Base-by-base conservation (phyloP, 2,329 filamentous ascomycete species). In the Cladosporium sp. region DNA sequence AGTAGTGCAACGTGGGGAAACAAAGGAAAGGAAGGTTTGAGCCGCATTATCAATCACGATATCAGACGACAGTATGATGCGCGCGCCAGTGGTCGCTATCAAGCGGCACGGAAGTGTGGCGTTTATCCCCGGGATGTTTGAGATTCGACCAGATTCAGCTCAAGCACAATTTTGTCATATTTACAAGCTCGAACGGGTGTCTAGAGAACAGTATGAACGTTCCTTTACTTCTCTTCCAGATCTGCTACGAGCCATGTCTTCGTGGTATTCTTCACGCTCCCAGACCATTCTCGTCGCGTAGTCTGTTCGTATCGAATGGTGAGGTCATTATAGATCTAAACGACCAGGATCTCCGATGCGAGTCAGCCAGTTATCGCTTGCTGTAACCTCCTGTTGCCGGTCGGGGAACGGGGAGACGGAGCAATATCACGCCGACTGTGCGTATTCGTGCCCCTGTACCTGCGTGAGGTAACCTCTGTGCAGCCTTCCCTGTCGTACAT, bases 41-140 rank as follows among this genome's bases (percentile, higher is more conserved):
- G 57, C 55, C 36, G 8, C 55, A 54, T 60, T 65, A 65, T 65
- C 64, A 65, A 65, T 59, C 55, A 65, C 24, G 41, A 34, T 47
- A 54, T 47, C 64, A 54, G 47, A 49, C 34, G n/a, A 10, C 26
- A 32, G 26, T 47, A 34, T 52, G 62, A 65, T 58, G 47, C 55
- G 57, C 55, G 57, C 55, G 55, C 55, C 55, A 58, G 32, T 28
- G 11, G 18, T 54, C 36, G 26, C 55, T 36, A 54, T 51, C 44
- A 47, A 34, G 54, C 64, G 64, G 64, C 44, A 52, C 58, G 55
- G 55, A 24, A 47, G 59, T 30, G 49, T 55, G 24, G 49, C 41
- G 59, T 47, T 26, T 63, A 54, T 52, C n/a, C 24, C 36, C 60
- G 60, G 57, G 47, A 44, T 59, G 12, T 30, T 18, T 24, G 36